phyloP scores from a whole-genome alignment of 441 rosid species.

The Erodium moschatum region DNA sequence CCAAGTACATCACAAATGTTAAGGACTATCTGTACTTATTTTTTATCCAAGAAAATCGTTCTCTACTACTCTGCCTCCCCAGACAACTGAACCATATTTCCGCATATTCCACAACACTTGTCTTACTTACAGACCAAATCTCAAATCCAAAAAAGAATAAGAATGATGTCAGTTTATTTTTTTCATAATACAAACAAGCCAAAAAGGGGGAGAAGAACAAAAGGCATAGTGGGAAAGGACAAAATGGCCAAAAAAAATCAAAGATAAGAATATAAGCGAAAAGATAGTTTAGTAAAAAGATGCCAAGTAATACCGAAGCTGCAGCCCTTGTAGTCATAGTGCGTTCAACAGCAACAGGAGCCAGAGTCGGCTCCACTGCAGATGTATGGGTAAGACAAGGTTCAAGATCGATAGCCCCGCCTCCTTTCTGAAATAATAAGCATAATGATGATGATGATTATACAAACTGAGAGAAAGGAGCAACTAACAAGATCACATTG shows the following conservation, averaged over 20 bases:
- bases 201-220: neutral
- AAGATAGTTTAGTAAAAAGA: neutral
- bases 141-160: neutral
- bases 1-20: neutral
- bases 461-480: neutral
- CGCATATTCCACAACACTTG: neutral
- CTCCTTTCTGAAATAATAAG: constrained; percentile 59
- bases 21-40: neutral
- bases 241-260: neutral
- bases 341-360: constrained; percentile 95
- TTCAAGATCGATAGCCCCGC: constrained; percentile 88
- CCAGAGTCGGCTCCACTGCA: constrained; percentile 95
- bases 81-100: constrained; percentile 1
- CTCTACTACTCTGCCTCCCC: neutral
- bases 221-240: neutral
- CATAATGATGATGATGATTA: neutral
- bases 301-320: constrained; percentile 61
- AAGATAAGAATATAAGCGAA: constrained; percentile 2
- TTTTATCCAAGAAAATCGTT: neutral
- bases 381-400: constrained; percentile 93
- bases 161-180: neutral
- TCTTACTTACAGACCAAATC: neutral
- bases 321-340: constrained; percentile 99
- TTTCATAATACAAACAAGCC: neutral
- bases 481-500: constrained; percentile 2